Conservation (phyloP, 768 basidiomycete genomes). For the Russula emetica region DNA sequence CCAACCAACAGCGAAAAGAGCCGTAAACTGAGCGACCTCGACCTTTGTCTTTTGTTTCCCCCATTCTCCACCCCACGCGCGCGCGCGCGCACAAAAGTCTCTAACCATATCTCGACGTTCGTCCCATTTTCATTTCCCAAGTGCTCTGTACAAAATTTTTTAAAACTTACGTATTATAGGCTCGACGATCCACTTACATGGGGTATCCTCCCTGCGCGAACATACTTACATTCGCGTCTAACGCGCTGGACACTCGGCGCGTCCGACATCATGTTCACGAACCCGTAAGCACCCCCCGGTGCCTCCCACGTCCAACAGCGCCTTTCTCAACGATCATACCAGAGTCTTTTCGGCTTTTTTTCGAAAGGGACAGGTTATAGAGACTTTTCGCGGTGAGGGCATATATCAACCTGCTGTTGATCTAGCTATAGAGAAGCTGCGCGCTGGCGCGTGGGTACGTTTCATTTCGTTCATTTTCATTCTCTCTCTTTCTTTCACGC, state of each 20-base stretch:
- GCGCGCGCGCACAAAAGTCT: constrained; percentile 45
- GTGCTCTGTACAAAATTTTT: too few relatives aligned
- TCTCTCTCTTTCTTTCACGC: not conserved
- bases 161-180: constrained; percentile 37
- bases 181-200: constrained; percentile 84
- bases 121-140: constrained; percentile 28
- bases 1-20: not conserved
- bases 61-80: too few relatives aligned
- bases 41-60: not conserved
- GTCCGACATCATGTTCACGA: constrained; percentile 92
- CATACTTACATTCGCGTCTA: constrained; percentile 53
- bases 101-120: constrained; percentile 92
- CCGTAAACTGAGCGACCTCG: not conserved
- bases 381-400: constrained; percentile 88
- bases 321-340: constrained; percentile 32
- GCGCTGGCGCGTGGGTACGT: constrained; percentile 83
- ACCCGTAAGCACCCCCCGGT: constrained; percentile 70
- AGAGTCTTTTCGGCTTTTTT: constrained; percentile 85
- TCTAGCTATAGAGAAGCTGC: constrained; percentile 71
- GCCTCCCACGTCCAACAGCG: not conserved
- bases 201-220: constrained; percentile 71
- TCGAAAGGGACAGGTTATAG: constrained; percentile 81
- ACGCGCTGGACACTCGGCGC: constrained; percentile 93
- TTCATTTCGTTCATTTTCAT: constrained; percentile 15
- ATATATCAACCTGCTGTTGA: constrained; percentile 86